Evolutionary conservation across 495 filamentous ascomycete genomes (phyloP), one percentile per base, ranked within the genome.

Genomic region (Penicillium bialowiezense): DNA sequence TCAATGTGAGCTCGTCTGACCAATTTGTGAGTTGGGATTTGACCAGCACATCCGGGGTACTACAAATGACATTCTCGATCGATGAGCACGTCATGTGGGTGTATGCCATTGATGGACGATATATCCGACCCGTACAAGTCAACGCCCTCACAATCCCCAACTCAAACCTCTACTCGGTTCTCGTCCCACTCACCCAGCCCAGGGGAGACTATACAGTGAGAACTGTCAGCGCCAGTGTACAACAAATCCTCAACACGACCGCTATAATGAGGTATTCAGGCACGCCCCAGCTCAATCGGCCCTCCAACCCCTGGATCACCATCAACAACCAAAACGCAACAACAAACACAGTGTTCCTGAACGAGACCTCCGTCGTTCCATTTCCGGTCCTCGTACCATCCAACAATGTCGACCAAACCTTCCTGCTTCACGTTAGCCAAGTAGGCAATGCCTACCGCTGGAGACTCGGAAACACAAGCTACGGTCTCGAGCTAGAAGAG

Each of bases 361-460:
- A 75, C 44, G 69, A 74, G 14, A 50, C 56, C 5, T 47, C 44
- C 1, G 48, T 72, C 19, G 52, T 70, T 5, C 71, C 77, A 7
- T 81, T 73, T 60, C 72, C 74, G 2, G 53, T 64, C 0, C 44
- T 67, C 3, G 34, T 60, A 6, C 72, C 78, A 1, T 51, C 66
- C 13, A 55, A 65, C 15, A 60, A 54, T 6, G 73, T 70, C 15
- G 75, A 77, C 49, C 55, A 62, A 20, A 73, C 70, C 2, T 62
- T 57, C 39, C 56, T 64, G 52, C 63, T 62, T 49, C 52, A 53
- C 5, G 54, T 82, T 41, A 54, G 55, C 34, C 68, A 63, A 29
- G 66, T 61, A 23, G 64, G 71, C 41, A 51, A 59, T 0, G 72
- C 71, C 6, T 83, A 71, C 51, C 50, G 60, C 7, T 81, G 76